Percentiles rank a stretch among this genome's conserved stretches.
phyloP scores from a whole-genome alignment of 2,329 filamentous ascomycete species.

The Fusarium keratoplasticum region DNA sequence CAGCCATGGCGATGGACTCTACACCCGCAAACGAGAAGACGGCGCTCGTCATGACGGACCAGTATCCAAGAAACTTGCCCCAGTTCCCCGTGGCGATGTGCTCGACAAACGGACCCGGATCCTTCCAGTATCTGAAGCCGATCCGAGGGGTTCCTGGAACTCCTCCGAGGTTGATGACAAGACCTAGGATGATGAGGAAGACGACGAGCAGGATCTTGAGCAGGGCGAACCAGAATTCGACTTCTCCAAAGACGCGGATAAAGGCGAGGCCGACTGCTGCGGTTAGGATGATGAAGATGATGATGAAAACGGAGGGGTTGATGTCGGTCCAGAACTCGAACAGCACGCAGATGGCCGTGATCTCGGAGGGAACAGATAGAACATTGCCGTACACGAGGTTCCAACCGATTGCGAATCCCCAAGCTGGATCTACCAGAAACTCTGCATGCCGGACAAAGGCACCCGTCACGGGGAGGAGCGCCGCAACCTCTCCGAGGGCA shows the following conservation, averaged over 20 bases:
- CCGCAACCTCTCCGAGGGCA: conserved; percentile 63
- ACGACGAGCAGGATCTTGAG: conserved; percentile 66
- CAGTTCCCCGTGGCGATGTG: conserved; percentile 68
- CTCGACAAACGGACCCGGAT: conserved; percentile 75
- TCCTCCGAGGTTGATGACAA: conserved; percentile 49
- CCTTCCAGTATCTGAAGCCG: conserved; percentile 51
- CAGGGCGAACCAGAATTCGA: conserved; percentile 63
- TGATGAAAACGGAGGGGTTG: conserved; percentile 43
- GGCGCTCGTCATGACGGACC: conserved; percentile 70
- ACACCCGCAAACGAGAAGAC: conserved; percentile 78
- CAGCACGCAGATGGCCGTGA: conserved; percentile 56
- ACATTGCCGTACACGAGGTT: conserved; percentile 65
- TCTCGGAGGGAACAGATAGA: conserved; percentile 63
- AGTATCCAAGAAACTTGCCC: conserved; percentile 76
- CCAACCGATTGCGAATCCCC: conserved; percentile 64
- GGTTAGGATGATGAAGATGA: conserved; percentile 41
- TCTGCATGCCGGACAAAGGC: conserved; percentile 62
- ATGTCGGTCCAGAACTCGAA: conserved; percentile 53
- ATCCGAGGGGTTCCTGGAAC: conserved; percentile 38
- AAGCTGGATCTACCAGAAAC: conserved; percentile 65
- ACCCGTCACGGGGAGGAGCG: conserved; percentile 59
- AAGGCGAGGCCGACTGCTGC: conserved; percentile 56
- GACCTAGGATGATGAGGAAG: conserved; percentile 60
- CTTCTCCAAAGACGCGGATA: conserved; percentile 61
- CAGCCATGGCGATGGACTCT: conserved; percentile 71